These are phyloP conservation scores for Kwoniella bestiolae DNA, from an alignment of 768 basidiomycete genomes.

Conservation along the genomic window DNA sequence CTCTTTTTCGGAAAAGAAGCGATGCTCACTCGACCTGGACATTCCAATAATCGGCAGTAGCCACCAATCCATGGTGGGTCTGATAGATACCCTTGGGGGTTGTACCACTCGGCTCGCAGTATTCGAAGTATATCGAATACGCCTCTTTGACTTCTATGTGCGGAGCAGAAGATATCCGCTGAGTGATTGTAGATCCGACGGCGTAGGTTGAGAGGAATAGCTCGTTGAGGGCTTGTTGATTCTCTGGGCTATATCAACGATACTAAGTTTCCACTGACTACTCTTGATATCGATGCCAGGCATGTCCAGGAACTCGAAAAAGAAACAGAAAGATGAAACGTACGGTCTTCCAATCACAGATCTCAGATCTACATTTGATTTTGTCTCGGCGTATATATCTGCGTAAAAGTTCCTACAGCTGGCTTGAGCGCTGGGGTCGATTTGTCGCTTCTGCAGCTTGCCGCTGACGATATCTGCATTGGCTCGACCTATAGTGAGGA, in stretches of 20 bases:
- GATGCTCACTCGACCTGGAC: conserved; percentile 25
- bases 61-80: conserved; percentile 17
- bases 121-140: conserved; percentile 41
- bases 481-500: too few species aligned
- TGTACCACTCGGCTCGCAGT: conserved; percentile 34
- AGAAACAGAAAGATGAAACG: conserved; percentile 9
- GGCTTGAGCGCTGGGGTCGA: conserved; percentile 6
- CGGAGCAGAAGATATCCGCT: conserved; percentile 19
- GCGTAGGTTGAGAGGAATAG: conserved; percentile 7
- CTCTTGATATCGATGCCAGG: too few species aligned
- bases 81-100: conserved; percentile 31
- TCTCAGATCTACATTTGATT: conserved; percentile 31
- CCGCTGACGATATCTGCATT: too few species aligned
- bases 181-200: conserved; percentile 28
- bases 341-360: conserved; percentile 37
- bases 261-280: too few species aligned
- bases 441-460: too few species aligned
- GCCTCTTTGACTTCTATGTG: conserved; percentile 27
- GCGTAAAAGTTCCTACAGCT: conserved; percentile 35
- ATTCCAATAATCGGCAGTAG: conserved; percentile 10
- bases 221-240: conserved; percentile 36
- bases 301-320: too few species aligned
- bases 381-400: conserved; percentile 31
- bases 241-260: conserved; percentile 32
- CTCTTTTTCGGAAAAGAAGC: too few species aligned